phyloP scores from a whole-genome alignment of 2,329 filamentous ascomycete species.

The Xenoacremonium recifei region DNA sequence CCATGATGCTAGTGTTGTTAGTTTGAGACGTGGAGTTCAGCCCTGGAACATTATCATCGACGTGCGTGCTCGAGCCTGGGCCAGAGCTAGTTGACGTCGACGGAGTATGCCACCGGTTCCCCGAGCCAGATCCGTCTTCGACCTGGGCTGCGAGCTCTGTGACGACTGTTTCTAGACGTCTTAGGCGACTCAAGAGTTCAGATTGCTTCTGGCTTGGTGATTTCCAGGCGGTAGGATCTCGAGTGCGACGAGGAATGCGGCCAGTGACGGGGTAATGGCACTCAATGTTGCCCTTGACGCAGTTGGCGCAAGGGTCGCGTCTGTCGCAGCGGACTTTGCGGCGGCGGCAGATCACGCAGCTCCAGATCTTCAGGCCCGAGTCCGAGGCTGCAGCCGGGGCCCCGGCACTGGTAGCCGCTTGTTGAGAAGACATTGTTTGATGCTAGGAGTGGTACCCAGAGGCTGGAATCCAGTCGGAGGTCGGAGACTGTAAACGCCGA shows the following conservation, averaged over 20 bases:
- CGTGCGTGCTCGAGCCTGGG: neutral
- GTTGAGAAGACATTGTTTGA: too few relatives aligned
- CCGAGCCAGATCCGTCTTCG: slow-evolving; percentile 19
- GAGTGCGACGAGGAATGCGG: slow-evolving; percentile 25
- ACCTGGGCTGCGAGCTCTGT: slow-evolving; percentile 30
- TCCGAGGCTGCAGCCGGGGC: slow-evolving; percentile 6
- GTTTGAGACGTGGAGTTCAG: neutral
- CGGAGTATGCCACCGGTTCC: neutral
- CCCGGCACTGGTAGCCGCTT: too few relatives aligned
- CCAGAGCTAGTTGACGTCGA: neutral
- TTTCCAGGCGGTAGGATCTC: slow-evolving; percentile 13
- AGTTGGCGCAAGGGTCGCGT: slow-evolving; percentile 28
- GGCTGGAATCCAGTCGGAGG: too few relatives aligned
- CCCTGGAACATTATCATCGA: neutral
- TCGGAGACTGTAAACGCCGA: slow-evolving; percentile 2
- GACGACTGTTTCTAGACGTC: slow-evolving; percentile 29
- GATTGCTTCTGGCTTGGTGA: slow-evolving; percentile 28
- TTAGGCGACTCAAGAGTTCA: slow-evolving; percentile 27
- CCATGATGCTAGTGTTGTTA: neutral
- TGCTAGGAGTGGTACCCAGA: too few relatives aligned
- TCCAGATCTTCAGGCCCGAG: slow-evolving; percentile 28
- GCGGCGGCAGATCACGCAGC: slow-evolving; percentile 30
- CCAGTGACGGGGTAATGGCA: slow-evolving; percentile 32
- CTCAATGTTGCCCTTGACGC: slow-evolving; percentile 22
- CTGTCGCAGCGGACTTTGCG: slow-evolving; percentile 32